Evolutionary conservation across 129 eudicot genomes (phyloP).

Genomic region (Flaveria robusta): DNA sequence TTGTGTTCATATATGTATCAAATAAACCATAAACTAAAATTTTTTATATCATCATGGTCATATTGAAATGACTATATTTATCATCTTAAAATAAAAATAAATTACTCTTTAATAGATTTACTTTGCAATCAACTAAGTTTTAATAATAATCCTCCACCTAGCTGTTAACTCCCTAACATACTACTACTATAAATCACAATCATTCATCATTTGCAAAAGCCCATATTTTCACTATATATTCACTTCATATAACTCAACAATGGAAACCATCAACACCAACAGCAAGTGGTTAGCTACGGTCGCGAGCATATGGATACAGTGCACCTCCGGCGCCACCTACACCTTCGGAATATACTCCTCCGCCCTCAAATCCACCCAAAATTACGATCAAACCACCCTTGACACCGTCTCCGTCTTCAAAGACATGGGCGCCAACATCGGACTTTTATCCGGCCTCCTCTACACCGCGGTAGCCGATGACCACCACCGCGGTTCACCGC

Average conservation of each 20-base stretch:
- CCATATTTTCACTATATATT: too few species aligned
- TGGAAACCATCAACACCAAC: conserved; percentile 27
- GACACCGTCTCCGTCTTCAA: conserved; percentile 92
- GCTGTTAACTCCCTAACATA: too few species aligned
- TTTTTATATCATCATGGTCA: too few species aligned
- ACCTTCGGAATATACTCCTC: conserved; percentile 90
- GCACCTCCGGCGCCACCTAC: conserved; percentile 82
- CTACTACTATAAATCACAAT: too few species aligned
- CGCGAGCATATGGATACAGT: conserved; percentile 95
- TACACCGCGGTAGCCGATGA: conserved; percentile 46
- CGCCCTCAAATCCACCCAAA: conserved; percentile 69
- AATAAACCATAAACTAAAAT: too few species aligned
- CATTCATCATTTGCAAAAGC: too few species aligned
- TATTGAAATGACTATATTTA: too few species aligned
- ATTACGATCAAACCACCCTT: conserved; percentile 77
- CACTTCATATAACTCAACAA: background rate
- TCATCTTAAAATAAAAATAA: too few species aligned
- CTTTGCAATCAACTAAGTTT: too few species aligned
- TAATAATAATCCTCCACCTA: too few species aligned
- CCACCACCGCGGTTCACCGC: conserved; percentile 34
- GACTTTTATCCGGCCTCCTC: conserved; percentile 77
- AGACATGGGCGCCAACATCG: conserved; percentile 92
- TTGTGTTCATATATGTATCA: too few species aligned
- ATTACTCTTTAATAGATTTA: too few species aligned
- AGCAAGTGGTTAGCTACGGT: conserved; percentile 71